Evolutionary conservation across 257 asterid genomes (phyloP), one percentile per base, ranked within the genome.

Genomic region (Nicotiana noctiflora): DNA sequence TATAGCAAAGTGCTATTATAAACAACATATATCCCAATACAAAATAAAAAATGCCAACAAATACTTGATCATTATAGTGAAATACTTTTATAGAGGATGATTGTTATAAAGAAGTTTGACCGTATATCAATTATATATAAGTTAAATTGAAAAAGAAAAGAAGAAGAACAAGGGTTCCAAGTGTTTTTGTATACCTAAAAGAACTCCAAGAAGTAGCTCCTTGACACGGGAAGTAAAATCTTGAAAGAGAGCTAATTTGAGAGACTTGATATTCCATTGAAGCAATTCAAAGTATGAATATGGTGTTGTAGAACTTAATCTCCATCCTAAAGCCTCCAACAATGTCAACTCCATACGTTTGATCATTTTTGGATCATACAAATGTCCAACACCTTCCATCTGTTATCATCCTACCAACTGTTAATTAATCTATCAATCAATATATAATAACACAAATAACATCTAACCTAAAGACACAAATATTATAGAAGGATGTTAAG

Each of bases 341-440:
- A 94, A 67, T 10, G 84, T 84, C 79, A 93, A 64, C 75, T 94
- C 98, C 98, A 90, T 92, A 23, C 85, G 21, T 72, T 86, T 90
- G 27, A 92, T 85, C 66, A 79, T 60, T 57, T 21, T 67, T 17
- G 91, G 75, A 53, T 83, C 82, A 74, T 88, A 93, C 5, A 52
- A 83, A 79, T 83, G 79, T 34, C 89, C 89, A 25, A 79, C 14
- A 80, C 85, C 91, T 56, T 89, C 95, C 84, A 59, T 77, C 93
- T 91, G 84, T 37, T 23, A 13, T 59, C 37, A 8, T 21, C 25
- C 40, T 2, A 68, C 59, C 40, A 59, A 75, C 7, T 7, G 23
- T n/a, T 13, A 62, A 57, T 51, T 27, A 37, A 37, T 37, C 9
- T 40, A 56, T 11, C 52, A 44, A 37, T n/a, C n/a, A n/a, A n/a